Evolutionary conservation across 306 rosid genomes (phyloP), one percentile per base, ranked within the genome.

Genomic region (Fagus crenata): DNA sequence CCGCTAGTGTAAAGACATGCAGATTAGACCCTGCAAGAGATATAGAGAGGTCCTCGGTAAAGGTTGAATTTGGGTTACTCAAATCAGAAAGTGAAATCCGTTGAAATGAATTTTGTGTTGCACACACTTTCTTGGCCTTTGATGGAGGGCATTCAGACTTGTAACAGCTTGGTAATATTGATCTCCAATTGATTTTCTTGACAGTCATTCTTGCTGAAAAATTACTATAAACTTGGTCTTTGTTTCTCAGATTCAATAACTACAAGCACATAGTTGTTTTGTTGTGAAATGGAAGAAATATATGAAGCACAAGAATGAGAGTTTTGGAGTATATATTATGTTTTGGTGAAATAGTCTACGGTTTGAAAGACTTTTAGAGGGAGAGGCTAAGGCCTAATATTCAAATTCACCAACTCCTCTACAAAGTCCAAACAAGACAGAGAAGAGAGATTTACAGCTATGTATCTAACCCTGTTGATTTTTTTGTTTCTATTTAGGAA

Each of bases 11-110:
- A 32, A 96, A 92, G 1, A 78, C 84, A 32, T 92, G 81, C 28
- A 96, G 83, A 51, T 96, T 89, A 14, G 97, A 89, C 0, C 99
- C 99, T 0, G 84, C 96, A 1, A 96, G 90, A 54, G 99, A 96
- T 2, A 92, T 67, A 0, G 99, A 96, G 4, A 95, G 80, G 53
- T 96, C 99, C 74, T 92, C 98, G 0, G 97, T 76, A 41, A 95
- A 76, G 6, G 84, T 81, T 1, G 81, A 68, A 83, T 96, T 85
- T 4, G 92, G 93, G 68, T 75, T 68, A 75, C 97, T 96, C 85
- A 92, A 82, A 85, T 96, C 99, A 12, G 89, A 58, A 0, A 86
- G 53, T 0, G 93, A 91, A 18, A 92, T 75, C 84, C 99, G 85
- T 36, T 80, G 85, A 18, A 83, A 89, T 17, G 97, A 82, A 46